Percentiles rank a stretch among this genome's conserved stretches.
Conservation (phyloP, 768 basidiomycete species). For the Phlebiopsis gigantea region DNA sequence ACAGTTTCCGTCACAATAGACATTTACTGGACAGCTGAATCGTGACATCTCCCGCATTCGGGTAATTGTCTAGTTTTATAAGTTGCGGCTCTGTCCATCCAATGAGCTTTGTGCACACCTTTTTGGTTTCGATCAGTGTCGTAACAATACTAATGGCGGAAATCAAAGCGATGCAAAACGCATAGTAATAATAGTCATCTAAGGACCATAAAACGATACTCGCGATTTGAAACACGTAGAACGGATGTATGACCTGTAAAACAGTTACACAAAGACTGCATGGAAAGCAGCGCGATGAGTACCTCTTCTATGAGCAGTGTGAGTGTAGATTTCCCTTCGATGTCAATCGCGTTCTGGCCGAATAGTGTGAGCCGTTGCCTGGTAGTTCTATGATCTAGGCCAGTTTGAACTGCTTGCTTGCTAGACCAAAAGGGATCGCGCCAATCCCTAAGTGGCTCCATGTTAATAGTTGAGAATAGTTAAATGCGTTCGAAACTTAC, state of each 20-base stretch:
- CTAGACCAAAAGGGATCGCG: conserved; percentile 72
- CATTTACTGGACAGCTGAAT: conserved; percentile 72
- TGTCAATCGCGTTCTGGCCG: conserved; percentile 83
- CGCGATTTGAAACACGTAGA: conserved; percentile 97
- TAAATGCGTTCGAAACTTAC: conserved; percentile 35
- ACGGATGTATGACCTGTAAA: conserved; percentile 86
- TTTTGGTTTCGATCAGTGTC: conserved; percentile 88
- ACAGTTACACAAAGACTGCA: not conserved
- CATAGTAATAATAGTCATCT: conserved; percentile 96
- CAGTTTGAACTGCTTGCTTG: conserved; percentile 55
- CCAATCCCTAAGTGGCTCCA: conserved; percentile 65
- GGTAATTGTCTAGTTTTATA: conserved; percentile 66
- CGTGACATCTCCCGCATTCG: conserved; percentile 97
- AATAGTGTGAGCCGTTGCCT: conserved; percentile 71
- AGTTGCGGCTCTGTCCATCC: not conserved
- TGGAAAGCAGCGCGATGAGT: conserved; percentile 14
- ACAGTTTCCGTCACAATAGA: conserved; percentile 72
- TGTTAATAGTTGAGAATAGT: not conserved
- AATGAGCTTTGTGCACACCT: conserved; percentile 41
- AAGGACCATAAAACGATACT: conserved; percentile 92
- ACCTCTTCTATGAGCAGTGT: conserved; percentile 88
- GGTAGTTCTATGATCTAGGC: conserved; percentile 49
- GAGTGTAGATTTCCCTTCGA: conserved; percentile 78
- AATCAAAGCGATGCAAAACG: conserved; percentile 93
- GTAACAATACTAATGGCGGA: conserved; percentile 77